Base-by-base conservation (phyloP, 108 stramenopile species). In the Nitzschia sp. region DNA sequence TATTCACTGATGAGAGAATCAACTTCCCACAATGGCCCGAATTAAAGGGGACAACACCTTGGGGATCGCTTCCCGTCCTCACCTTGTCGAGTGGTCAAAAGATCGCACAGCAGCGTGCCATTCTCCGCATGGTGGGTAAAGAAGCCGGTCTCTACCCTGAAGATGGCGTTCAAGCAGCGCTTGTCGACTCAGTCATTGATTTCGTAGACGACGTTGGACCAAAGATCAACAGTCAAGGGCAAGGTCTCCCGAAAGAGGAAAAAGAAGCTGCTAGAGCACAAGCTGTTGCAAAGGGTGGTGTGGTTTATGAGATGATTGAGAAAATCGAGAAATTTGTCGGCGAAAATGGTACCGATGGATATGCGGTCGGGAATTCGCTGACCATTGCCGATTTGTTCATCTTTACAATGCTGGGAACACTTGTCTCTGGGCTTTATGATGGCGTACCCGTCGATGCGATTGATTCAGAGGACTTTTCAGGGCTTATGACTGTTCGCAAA, bases 41-140 rank as follows among this genome's bases (percentile, higher is more conserved):
- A 0, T 3, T 75, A 56, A 75, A 75, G 67, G 66, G 66, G 0
- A 75, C 73, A 9, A 68, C 73, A 16, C 73, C 73, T 13, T 45
- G 58, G 13, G 73, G 73, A 61, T 30, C 27, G 23, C 35, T 75
- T 28, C 73, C 73, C 16, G 45, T 50, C 9, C 33, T 75, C 25
- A 73, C 64, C 25, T 28, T 73, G 13, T 28, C 57, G 17, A 27
- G 46, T 50, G 72, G 62, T 1, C 36, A 32, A 26, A 68, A 59
- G 73, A 45, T 75, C 13, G 67, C 38, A 23, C 73, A 75, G 44
- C 31, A 33, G n/a, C 15, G 25, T 35, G 62, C 72, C 17, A n/a
- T 66, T 27, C n/a, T 47, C 6, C 60, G 72, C 5, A 65, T 55
- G 27, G 60, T 60, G 11, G 72, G 45, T 21, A 73, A 66, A 36